Evolutionary conservation across 345 rosid genomes (phyloP).

Genomic region (Boechera stricta): DNA sequence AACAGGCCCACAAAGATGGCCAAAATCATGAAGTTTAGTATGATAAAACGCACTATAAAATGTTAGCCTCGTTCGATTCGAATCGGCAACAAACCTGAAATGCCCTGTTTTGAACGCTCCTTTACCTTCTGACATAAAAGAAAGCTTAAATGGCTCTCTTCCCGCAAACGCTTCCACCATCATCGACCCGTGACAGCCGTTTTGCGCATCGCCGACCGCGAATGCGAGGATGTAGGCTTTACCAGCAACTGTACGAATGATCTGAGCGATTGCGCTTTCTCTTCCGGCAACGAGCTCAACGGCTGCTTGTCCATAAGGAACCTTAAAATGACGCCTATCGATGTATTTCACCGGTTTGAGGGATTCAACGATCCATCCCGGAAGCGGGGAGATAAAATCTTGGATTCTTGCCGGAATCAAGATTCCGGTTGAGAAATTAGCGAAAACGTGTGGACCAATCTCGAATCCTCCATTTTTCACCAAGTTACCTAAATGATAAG

Average conservation of each 20-base stretch:
- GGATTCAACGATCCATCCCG: conserved; percentile 89
- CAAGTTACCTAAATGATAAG: conserved; percentile 49
- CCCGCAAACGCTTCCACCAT: conserved; percentile 84
- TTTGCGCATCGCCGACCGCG: conserved; percentile 72
- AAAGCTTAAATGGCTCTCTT: conserved; percentile 50
- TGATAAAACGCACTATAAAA: conserved; percentile 81
- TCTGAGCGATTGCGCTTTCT: conserved; percentile 88
- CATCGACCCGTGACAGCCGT: conserved; percentile 81
- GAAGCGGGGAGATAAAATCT: conserved; percentile 75
- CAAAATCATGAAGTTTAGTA: conserved; percentile 69
- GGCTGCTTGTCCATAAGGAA: conserved; percentile 63
- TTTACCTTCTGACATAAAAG: conserved; percentile 54
- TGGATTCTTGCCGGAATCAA: conserved; percentile 63
- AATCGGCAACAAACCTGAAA: conserved; percentile 58
- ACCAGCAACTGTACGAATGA: conserved; percentile 57
- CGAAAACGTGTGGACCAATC: conserved; percentile 73
- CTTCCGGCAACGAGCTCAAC: conserved; percentile 83
- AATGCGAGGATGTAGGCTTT: conserved; percentile 60
- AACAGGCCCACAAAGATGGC: conserved; percentile 88
- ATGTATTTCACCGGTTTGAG: conserved; percentile 78
- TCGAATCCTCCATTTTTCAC: conserved; percentile 85
- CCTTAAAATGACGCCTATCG: conserved; percentile 64
- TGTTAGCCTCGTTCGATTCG: conserved; percentile 66
- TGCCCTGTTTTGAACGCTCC: conserved; percentile 59
- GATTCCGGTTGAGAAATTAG: conserved; percentile 82